phyloP scores from a whole-genome alignment of 768 basidiomycete species.

The Daedaleopsis sinensis region DNA sequence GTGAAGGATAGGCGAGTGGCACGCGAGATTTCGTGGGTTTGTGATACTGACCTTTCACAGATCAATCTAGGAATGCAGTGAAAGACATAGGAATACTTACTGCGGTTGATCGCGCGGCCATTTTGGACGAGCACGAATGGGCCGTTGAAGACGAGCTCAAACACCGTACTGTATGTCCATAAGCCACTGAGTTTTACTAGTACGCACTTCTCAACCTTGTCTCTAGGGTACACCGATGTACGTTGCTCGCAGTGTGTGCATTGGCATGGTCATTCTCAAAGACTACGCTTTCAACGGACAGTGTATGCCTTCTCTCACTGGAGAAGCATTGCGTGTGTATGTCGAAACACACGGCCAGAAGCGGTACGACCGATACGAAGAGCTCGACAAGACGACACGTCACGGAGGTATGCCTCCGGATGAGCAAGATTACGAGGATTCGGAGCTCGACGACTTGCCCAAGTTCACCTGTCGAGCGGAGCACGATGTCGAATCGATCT shows the following conservation, averaged over 20 bases:
- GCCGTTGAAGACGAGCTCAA: too few relatives aligned
- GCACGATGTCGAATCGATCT: conserved; percentile 3
- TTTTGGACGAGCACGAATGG: too few relatives aligned
- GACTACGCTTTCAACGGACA: neutral
- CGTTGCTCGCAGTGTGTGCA: neutral
- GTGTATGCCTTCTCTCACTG: neutral
- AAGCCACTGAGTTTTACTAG: too few relatives aligned
- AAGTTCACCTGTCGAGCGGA: conserved; percentile 3
- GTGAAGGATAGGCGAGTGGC: too few relatives aligned
- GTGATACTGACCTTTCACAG: too few relatives aligned
- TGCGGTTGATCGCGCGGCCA: too few relatives aligned
- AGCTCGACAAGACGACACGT: neutral
- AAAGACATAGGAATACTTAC: too few relatives aligned
- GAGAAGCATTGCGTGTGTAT: neutral
- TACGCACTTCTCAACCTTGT: too few relatives aligned
- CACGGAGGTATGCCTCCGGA: neutral
- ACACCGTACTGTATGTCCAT: too few relatives aligned
- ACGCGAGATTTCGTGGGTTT: too few relatives aligned
- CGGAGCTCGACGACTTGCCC: neutral
- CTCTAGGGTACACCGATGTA: neutral
- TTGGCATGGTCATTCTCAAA: too few relatives aligned
- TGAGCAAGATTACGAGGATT: neutral
- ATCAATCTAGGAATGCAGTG: too few relatives aligned
- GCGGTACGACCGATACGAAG: conserved; percentile 9
- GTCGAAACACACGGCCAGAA: conserved; percentile 3